These are phyloP conservation scores for Saturnispora gosingensis DNA, from an alignment of 805 yeast genomes.

Conservation along the genomic window DNA sequence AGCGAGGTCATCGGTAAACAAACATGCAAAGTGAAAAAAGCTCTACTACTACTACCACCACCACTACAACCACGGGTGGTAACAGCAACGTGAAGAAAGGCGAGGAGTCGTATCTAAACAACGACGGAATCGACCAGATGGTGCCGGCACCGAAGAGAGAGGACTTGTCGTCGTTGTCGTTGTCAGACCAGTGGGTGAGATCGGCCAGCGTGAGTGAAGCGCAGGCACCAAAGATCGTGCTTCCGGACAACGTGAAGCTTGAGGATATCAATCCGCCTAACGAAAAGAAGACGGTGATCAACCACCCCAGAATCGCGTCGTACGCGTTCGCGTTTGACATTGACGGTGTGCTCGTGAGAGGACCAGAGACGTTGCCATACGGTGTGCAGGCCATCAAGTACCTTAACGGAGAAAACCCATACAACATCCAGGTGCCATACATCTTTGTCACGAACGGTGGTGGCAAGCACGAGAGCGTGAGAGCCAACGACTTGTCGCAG, in stretches of 20 bases:
- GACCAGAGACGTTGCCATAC: constrained; percentile 76
- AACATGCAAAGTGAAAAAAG: neutral
- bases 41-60: constrained; percentile 7
- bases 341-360: constrained; percentile 82
- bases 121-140: constrained; percentile 63
- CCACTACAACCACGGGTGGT: constrained; percentile 10
- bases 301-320: constrained; percentile 65
- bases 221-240: constrained; percentile 15
- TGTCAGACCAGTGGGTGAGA: constrained; percentile 60
- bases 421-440: constrained; percentile 72
- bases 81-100: neutral
- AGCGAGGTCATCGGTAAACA: neutral
- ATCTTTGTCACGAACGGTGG: constrained; percentile 89
- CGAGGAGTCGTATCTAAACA: constrained; percentile 47
- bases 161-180: constrained; percentile 55
- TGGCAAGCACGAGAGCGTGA: constrained; percentile 67
- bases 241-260: neutral
- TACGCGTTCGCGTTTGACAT: constrained; percentile 90
- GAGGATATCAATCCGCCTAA: constrained; percentile 19
- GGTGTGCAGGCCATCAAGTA: constrained; percentile 64
- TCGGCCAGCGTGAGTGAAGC: constrained; percentile 30
- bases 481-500: constrained; percentile 62
- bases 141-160: constrained; percentile 54
- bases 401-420: constrained; percentile 69
- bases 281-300: constrained; percentile 45